These are phyloP conservation scores for Orobanche coerulescens DNA, from an alignment of 257 asterid genomes.

Conservation along the genomic window DNA sequence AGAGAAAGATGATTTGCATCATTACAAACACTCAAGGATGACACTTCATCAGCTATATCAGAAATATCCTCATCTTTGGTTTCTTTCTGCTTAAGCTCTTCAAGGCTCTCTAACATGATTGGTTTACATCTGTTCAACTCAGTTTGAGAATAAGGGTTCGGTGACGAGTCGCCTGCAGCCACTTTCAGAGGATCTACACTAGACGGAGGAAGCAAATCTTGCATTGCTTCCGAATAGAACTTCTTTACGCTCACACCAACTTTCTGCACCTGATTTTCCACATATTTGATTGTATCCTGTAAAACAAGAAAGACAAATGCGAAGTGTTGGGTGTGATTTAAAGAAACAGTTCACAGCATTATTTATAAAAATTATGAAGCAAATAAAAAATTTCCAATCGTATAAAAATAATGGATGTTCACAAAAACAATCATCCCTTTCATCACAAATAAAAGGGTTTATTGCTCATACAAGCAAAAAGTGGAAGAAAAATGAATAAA, in stretches of 20 bases:
- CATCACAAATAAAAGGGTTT: background rate
- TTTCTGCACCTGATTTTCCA: conserved; percentile 72
- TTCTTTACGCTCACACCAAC: conserved; percentile 61
- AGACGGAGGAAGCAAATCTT: conserved; percentile 52
- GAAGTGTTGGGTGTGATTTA: background rate
- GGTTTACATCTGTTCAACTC: conserved; percentile 31
- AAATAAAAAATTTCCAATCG: background rate
- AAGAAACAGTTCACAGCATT: background rate
- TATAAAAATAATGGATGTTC: background rate
- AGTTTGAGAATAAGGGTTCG: conserved; percentile 33
- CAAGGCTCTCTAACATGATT: conserved; percentile 21
- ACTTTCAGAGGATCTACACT: conserved; percentile 41
- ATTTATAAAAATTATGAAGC: background rate
- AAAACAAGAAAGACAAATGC: background rate
- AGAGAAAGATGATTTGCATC: conserved; percentile 14
- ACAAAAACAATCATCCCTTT: background rate
- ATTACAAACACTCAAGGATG: background rate
- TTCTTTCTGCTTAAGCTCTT: conserved; percentile 23
- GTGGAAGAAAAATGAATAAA: background rate
- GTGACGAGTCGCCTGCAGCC: conserved; percentile 39
- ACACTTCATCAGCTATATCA: conserved; percentile 19
- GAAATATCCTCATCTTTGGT: conserved; percentile 32
- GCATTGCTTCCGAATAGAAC: conserved; percentile 67
- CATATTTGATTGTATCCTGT: conserved; percentile 68
- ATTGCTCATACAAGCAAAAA: background rate